Evolutionary conservation across 2,329 filamentous ascomycete species (phyloP).

Genomic region (Pestalotiopsis sp.): DNA sequence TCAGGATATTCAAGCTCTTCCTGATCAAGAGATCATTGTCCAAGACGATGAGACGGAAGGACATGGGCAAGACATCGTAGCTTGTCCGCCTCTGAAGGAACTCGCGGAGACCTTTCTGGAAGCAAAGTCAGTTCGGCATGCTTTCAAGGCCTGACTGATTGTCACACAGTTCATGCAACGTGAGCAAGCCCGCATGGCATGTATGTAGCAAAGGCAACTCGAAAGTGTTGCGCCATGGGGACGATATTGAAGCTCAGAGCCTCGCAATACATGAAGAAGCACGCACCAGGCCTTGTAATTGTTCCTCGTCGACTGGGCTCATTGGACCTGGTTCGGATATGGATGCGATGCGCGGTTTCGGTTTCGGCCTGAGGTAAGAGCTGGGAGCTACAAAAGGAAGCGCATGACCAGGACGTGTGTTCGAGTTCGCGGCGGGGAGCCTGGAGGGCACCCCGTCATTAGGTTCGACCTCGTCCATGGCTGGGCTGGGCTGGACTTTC

Average conservation of each 20-base stretch:
- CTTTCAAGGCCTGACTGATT: background rate
- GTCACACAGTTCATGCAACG: slow-evolving; percentile 5
- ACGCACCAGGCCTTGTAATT: slow-evolving; percentile 77
- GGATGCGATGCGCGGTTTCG: slow-evolving; percentile 41
- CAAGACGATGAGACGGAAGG: slow-evolving; percentile 92
- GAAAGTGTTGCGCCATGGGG: background rate
- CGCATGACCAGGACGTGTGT: slow-evolving; percentile 41
- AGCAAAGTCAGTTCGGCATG: slow-evolving; percentile 1
- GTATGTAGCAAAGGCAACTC: background rate
- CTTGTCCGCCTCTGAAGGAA: slow-evolving; percentile 96
- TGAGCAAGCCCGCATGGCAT: background rate
- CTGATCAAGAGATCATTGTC: slow-evolving; percentile 95
- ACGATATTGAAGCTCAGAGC: background rate
- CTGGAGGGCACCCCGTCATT: slow-evolving; percentile 3
- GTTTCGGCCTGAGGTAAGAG: slow-evolving; percentile 53
- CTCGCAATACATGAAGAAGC: slow-evolving; percentile 16
- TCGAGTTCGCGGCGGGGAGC: slow-evolving; percentile 10
- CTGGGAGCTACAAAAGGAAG: slow-evolving; percentile 62
- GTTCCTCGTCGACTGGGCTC: slow-evolving; percentile 72
- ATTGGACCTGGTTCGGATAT: slow-evolving; percentile 47
- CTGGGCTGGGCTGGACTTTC: background rate
- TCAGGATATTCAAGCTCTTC: slow-evolving; percentile 93
- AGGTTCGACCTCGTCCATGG: slow-evolving; percentile 11
- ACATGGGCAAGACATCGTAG: slow-evolving; percentile 96
- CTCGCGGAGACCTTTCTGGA: slow-evolving; percentile 84